phyloP scores from a whole-genome alignment of 2,329 filamentous ascomycete species.

The Colletotrichum eremochloae region DNA sequence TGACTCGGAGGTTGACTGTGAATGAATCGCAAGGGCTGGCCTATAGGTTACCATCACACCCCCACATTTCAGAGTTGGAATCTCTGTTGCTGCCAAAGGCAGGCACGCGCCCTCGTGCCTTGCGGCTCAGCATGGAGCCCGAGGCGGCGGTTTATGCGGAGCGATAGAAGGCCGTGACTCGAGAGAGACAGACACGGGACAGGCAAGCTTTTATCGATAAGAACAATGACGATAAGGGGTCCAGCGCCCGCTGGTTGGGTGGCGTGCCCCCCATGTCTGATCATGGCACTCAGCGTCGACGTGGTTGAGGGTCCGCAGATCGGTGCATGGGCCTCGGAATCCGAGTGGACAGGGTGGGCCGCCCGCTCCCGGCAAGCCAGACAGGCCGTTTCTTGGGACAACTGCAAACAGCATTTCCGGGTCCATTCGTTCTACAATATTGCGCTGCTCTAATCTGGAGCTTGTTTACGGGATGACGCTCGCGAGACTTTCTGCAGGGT shows the following conservation, averaged over 20 bases:
- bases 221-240: constrained; percentile 7
- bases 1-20: constrained; percentile 31
- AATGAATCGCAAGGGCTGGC: constrained; percentile 31
- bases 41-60: constrained; percentile 5
- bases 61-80: constrained; percentile 38
- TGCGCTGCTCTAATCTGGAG: constrained; percentile 7
- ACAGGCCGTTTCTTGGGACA: constrained; percentile 38
- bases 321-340: constrained; percentile 31
- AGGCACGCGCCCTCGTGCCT: neutral
- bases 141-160: neutral
- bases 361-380: constrained; percentile 29
- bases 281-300: constrained; percentile 19
- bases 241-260: neutral
- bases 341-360: constrained; percentile 29
- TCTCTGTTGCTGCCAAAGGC: neutral
- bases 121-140: neutral
- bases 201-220: constrained; percentile 15
- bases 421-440: neutral
- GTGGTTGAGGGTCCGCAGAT: constrained; percentile 35
- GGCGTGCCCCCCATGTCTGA: constrained; percentile 11
- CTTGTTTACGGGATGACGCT: constrained; percentile 22
- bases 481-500: neutral
- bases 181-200: neutral
- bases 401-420: constrained; percentile 34
- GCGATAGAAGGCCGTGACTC: neutral